These are phyloP conservation scores for Anisogramma anomala DNA, from an alignment of 2,329 filamentous ascomycete genomes.

Conservation along the genomic window DNA sequence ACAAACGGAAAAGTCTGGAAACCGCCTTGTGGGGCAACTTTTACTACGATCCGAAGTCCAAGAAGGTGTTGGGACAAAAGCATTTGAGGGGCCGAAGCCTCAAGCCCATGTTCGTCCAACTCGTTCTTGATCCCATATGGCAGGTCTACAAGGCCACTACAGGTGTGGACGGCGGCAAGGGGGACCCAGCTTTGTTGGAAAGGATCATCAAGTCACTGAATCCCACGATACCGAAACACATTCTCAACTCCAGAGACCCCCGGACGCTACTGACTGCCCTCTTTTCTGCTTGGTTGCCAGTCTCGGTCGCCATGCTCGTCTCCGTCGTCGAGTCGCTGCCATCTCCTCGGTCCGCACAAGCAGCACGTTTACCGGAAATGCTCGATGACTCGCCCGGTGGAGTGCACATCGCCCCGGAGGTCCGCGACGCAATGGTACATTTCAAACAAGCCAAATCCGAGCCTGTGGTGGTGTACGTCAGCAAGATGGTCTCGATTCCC, in stretches of 20 bases:
- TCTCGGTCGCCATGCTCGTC: slow-evolving; percentile 85
- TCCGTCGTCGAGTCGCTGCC: slow-evolving; percentile 90
- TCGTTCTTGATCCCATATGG: slow-evolving; percentile 94
- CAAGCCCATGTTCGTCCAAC: slow-evolving; percentile 95
- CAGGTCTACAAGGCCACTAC: slow-evolving; percentile 86
- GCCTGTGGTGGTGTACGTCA: slow-evolving; percentile 87
- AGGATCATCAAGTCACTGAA: slow-evolving; percentile 91
- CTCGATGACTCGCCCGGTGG: slow-evolving; percentile 70
- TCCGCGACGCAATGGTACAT: slow-evolving; percentile 71
- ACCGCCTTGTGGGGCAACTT: slow-evolving; percentile 96
- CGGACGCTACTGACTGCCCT: slow-evolving; percentile 74
- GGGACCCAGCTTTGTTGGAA: slow-evolving; percentile 70
- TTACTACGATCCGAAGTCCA: slow-evolving; percentile 93
- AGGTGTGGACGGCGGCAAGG: slow-evolving; percentile 69
- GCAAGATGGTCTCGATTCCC: slow-evolving; percentile 94
- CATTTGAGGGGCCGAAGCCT: slow-evolving; percentile 84
- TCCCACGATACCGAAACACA: slow-evolving; percentile 72
- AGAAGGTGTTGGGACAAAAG: slow-evolving; percentile 79
- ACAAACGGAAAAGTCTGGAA: slow-evolving; percentile 77
- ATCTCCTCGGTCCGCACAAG: slow-evolving; percentile 70
- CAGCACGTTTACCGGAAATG: slow-evolving; percentile 65
- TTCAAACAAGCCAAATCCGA: slow-evolving; percentile 61
- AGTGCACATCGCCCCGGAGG: slow-evolving; percentile 51
- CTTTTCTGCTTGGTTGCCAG: slow-evolving; percentile 79
- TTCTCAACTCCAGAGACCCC: slow-evolving; percentile 73